Conservation (phyloP, 768 basidiomycete genomes). For the Phylloporus arenicola region DNA sequence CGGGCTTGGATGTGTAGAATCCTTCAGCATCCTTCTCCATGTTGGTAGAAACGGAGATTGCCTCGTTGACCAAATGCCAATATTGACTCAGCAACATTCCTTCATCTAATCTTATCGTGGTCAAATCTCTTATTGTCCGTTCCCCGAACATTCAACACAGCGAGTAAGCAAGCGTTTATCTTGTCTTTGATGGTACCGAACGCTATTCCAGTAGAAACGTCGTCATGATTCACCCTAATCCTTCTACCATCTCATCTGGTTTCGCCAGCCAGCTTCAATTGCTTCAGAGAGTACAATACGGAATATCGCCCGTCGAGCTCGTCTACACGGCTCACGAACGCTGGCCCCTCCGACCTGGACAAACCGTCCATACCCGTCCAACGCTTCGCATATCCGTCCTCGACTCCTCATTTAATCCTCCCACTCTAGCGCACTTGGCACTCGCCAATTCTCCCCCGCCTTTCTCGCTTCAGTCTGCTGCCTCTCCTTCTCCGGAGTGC, state of each 20-base stretch:
- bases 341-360: conserved; percentile 55
- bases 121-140: too few relatives aligned
- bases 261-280: conserved; percentile 17
- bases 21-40: conserved; percentile 79
- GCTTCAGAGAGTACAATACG: conserved; percentile 38
- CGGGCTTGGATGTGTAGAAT: conserved; percentile 55
- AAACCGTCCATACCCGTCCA: conserved; percentile 1
- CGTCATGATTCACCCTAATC: conserved; percentile 5
- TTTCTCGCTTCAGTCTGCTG: conserved; percentile 10
- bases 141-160: too few relatives aligned
- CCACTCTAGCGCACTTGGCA: conserved; percentile 78
- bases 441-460: conserved; percentile 47
- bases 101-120: conserved; percentile 16
- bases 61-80: neutral
- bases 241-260: conserved; percentile 6
- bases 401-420: conserved; percentile 93
- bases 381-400: conserved; percentile 62
- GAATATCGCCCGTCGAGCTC: conserved; percentile 49
- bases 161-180: conserved; percentile 1
- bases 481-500: conserved; percentile 1
- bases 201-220: neutral
- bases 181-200: neutral
- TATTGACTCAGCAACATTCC: conserved; percentile 19
- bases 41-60: conserved; percentile 6
- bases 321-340: conserved; percentile 52